Percentiles rank a stretch among this genome's conserved stretches.
These are phyloP conservation scores for Sporothrix inflata DNA, from an alignment of 2,329 filamentous ascomycete genomes.

Conservation along the genomic window DNA sequence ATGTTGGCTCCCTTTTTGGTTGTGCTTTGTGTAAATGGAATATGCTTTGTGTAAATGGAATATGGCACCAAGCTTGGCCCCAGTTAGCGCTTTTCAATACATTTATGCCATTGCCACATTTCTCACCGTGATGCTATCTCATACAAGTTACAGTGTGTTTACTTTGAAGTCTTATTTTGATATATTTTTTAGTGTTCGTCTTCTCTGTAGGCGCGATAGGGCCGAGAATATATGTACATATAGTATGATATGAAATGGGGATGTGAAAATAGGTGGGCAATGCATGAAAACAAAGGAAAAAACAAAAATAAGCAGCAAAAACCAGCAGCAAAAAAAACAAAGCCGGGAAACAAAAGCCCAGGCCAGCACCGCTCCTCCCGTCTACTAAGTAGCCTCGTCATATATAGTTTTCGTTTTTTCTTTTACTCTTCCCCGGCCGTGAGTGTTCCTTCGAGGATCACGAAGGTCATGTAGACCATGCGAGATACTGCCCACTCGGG, in stretches of 20 bases:
- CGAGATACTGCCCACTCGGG: neutral
- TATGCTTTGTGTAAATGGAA: neutral
- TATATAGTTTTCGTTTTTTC: neutral
- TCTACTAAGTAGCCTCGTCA: neutral
- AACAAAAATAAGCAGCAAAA: neutral
- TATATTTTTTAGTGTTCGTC: slow-evolving; percentile 14
- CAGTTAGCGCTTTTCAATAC: neutral
- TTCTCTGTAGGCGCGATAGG: neutral
- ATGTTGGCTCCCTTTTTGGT: neutral
- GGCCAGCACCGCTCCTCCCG: neutral
- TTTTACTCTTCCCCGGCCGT: neutral
- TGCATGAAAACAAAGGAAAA: neutral
- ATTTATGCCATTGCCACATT: too few relatives aligned
- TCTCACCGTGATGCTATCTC: neutral
- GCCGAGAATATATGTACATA: slow-evolving; percentile 28
- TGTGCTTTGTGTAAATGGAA: too few relatives aligned
- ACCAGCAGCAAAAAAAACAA: neutral
- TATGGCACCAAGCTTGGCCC: too few relatives aligned
- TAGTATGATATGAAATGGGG: neutral
- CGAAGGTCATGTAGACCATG: neutral
- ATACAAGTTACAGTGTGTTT: neutral
- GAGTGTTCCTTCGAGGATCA: too few relatives aligned
- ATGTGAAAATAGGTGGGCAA: neutral
- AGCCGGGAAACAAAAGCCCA: neutral
- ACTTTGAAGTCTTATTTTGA: slow-evolving; percentile 3